Percentiles rank a stretch among this genome's conserved stretches.
These are phyloP conservation scores for Hemisphaericaspora xylofermentans DNA, from an alignment of 1,139 yeast species.

Conservation along the genomic window DNA sequence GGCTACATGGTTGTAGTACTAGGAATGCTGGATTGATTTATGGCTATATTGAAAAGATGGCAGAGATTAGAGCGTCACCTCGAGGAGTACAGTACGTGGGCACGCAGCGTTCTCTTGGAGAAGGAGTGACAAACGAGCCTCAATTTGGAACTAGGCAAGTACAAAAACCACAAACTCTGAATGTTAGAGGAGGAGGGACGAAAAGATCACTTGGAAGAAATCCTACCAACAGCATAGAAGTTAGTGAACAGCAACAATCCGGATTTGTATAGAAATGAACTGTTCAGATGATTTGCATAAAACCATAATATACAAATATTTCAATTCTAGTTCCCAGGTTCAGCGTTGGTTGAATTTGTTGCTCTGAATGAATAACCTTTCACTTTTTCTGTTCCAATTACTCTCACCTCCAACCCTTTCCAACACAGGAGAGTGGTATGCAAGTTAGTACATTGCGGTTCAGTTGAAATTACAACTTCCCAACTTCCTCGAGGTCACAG, in stretches of 20 bases:
- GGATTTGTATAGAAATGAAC: slow-evolving; percentile 25
- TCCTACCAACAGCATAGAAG: slow-evolving; percentile 15
- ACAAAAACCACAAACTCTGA: background rate
- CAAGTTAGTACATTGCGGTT: no score
- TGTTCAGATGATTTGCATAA: no score
- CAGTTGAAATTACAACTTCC: no score
- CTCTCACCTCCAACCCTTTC: no score
- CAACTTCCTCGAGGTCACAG: no score
- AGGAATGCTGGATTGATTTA: slow-evolving; percentile 80
- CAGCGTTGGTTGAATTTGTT: no score
- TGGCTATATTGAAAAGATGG: slow-evolving; percentile 41
- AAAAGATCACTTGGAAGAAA: background rate
- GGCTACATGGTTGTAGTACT: slow-evolving; percentile 87
- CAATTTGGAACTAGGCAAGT: slow-evolving; percentile 3
- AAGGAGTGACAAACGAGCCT: background rate
- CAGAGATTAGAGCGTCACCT: slow-evolving; percentile 30
- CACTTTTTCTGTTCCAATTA: no score
- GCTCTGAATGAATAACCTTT: no score
- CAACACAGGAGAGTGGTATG: no score
- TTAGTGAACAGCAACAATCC: slow-evolving; percentile 28
- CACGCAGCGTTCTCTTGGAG: slow-evolving; percentile 6
- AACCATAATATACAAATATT: no score
- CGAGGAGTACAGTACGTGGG: slow-evolving; percentile 24
- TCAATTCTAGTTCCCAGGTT: no score
- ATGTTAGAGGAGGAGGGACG: background rate